phyloP scores from a whole-genome alignment of 75 land plant species.

The Azolla pinnata region DNA sequence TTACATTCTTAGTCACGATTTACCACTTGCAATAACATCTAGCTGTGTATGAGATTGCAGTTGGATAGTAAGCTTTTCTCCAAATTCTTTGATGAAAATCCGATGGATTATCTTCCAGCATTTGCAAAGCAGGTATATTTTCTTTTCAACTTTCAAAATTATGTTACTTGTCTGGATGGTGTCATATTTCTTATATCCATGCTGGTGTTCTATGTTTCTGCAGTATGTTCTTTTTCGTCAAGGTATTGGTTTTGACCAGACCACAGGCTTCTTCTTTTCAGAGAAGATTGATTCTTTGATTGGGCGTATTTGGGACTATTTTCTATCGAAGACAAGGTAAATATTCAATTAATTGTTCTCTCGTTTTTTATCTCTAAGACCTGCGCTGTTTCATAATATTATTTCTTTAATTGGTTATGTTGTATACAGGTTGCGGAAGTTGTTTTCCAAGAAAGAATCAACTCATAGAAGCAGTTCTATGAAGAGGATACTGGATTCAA shows the following conservation, averaged over 20 bases:
- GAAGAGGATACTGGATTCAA: slow-evolving; percentile 2
- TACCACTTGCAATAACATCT: too few relatives aligned
- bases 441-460: neutral
- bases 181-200: too few relatives aligned
- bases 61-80: slow-evolving; percentile 64
- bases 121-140: slow-evolving; percentile 79
- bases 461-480: neutral
- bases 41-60: slow-evolving; percentile 30
- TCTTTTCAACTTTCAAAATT: too few relatives aligned
- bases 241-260: slow-evolving; percentile 82
- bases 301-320: slow-evolving; percentile 59
- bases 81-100: slow-evolving; percentile 55
- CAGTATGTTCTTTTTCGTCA: slow-evolving; percentile 88
- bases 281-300: slow-evolving; percentile 77
- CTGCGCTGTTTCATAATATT: too few relatives aligned
- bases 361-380: too few relatives aligned
- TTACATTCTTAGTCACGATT: too few relatives aligned
- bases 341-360: too few relatives aligned
- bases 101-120: slow-evolving; percentile 47
- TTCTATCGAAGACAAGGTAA: slow-evolving; percentile 45
- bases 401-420: too few relatives aligned
- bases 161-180: too few relatives aligned
- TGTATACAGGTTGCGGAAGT: slow-evolving; percentile 8
- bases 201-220: too few relatives aligned
- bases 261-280: slow-evolving; percentile 67